Conservation (phyloP, 2,329 filamentous ascomycete species). For the Purpureocillium lavendulum region DNA sequence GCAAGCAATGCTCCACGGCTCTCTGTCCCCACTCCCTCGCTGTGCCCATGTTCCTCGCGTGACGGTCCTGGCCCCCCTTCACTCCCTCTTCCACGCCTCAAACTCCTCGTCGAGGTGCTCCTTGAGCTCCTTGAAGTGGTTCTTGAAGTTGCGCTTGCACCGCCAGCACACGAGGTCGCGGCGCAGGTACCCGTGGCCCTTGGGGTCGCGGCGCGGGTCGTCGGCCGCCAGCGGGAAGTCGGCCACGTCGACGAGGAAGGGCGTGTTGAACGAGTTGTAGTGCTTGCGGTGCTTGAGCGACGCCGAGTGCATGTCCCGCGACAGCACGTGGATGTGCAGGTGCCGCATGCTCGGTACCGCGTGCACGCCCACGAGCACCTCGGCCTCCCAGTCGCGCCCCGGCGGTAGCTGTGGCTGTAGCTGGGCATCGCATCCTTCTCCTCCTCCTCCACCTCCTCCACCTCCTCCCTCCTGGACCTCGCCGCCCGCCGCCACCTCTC, state of each 20-base stretch:
- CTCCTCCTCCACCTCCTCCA: no score
- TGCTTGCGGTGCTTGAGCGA: constrained; percentile 74
- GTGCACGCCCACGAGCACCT: constrained; percentile 74
- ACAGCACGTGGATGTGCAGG: constrained; percentile 82
- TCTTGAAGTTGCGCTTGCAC: constrained; percentile 66
- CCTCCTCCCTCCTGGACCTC: no score
- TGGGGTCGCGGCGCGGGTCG: constrained; percentile 53
- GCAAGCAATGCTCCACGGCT: no score
- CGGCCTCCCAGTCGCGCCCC: constrained; percentile 70
- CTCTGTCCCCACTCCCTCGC: no score
- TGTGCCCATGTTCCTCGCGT: no score
- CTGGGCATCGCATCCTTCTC: constrained; percentile 11
- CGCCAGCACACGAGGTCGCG: constrained; percentile 74
- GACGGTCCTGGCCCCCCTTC: no score
- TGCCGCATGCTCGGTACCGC: constrained; percentile 87
- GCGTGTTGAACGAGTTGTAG: constrained; percentile 85
- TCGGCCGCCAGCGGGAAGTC: constrained; percentile 68
- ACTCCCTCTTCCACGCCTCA: constrained; percentile 63
- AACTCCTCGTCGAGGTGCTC: constrained; percentile 69
- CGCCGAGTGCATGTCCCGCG: constrained; percentile 66
- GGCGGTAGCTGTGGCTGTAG: constrained; percentile 50
- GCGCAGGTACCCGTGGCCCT: constrained; percentile 50
- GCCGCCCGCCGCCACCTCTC: constrained; percentile 21
- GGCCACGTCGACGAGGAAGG: constrained; percentile 70
- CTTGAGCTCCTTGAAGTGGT: constrained; percentile 66